Percentiles rank a stretch among this genome's conserved stretches.
These are phyloP conservation scores for Sarcomyxa edulis DNA, from an alignment of 768 basidiomycete species.

Conservation along the genomic window DNA sequence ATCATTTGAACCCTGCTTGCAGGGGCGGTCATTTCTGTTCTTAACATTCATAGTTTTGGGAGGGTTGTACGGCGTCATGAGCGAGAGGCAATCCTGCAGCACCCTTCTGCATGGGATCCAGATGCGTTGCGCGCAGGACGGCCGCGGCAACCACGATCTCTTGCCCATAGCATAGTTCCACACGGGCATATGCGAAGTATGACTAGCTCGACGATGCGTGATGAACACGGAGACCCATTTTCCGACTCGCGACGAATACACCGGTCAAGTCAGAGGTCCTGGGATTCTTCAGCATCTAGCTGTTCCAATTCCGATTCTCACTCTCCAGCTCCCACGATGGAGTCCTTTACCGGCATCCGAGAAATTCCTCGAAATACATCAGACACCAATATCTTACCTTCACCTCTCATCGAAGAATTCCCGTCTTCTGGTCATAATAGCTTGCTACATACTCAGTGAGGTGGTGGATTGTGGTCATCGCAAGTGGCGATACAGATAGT, in stretches of 20 bases:
- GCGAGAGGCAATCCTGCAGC: slow-evolving; percentile 46
- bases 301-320: no score
- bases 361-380: no score
- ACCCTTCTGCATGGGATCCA: slow-evolving; percentile 36
- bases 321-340: no score
- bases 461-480: no score
- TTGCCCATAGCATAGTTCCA: slow-evolving; percentile 3
- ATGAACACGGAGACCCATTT: slow-evolving; percentile 4
- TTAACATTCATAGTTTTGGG: slow-evolving; percentile 55
- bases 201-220: slow-evolving; percentile 3
- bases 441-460: no score
- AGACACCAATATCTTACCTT: no score
- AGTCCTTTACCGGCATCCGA: no score
- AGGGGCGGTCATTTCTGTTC: slow-evolving; percentile 54
- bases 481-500: no score
- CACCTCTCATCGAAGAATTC: no score
- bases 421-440: no score
- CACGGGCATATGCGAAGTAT: neutral
- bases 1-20: slow-evolving; percentile 6
- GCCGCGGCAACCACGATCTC: slow-evolving; percentile 4
- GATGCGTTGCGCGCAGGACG: slow-evolving; percentile 5
- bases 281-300: no score
- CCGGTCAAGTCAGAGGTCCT: neutral
- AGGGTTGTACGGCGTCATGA: slow-evolving; percentile 60
- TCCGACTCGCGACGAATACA: slow-evolving; percentile 1